phyloP scores from a whole-genome alignment of 345 rosid species.

The Raphanus raphanistrum region DNA sequence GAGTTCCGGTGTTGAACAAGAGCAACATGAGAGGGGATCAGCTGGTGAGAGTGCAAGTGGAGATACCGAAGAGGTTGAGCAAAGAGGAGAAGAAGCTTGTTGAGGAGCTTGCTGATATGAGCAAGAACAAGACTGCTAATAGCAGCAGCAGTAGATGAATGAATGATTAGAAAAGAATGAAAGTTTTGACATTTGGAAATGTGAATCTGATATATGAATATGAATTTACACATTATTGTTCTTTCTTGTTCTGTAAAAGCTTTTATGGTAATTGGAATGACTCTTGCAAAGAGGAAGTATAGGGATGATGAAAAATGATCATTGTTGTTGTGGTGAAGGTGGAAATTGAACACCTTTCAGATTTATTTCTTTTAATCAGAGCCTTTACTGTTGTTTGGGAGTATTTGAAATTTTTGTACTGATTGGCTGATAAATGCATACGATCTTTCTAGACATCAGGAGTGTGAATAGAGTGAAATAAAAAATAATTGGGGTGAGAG shows the following conservation, averaged over 20 bases:
- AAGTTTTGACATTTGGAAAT: constrained; percentile 31
- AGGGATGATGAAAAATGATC: constrained; percentile 3
- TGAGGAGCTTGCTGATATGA: constrained; percentile 85
- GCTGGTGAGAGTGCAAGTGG: constrained; percentile 95
- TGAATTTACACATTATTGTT: constrained; percentile 10
- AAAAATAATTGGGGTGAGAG: constrained; percentile 71
- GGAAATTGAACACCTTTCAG: background rate
- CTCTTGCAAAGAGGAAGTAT: constrained; percentile 7
- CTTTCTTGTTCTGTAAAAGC: background rate
- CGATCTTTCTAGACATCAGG: background rate
- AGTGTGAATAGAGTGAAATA: background rate
- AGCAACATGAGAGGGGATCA: constrained; percentile 92
- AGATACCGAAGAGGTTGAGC: constrained; percentile 92
- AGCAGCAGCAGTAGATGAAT: constrained; percentile 43
- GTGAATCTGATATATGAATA: constrained; percentile 9
- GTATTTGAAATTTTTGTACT: background rate
- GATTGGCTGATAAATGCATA: background rate
- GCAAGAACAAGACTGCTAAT: constrained; percentile 71
- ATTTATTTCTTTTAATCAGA: background rate
- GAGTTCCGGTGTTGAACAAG: constrained; percentile 86
- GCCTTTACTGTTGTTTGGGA: background rate
- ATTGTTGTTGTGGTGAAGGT: constrained; percentile 8
- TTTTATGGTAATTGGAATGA: constrained; percentile 8
- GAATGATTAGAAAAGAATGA: constrained; percentile 6
- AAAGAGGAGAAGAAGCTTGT: constrained; percentile 84